These are phyloP conservation scores for Peronospora destructor DNA, from an alignment of 352 stramenopile genomes.

Conservation along the genomic window DNA sequence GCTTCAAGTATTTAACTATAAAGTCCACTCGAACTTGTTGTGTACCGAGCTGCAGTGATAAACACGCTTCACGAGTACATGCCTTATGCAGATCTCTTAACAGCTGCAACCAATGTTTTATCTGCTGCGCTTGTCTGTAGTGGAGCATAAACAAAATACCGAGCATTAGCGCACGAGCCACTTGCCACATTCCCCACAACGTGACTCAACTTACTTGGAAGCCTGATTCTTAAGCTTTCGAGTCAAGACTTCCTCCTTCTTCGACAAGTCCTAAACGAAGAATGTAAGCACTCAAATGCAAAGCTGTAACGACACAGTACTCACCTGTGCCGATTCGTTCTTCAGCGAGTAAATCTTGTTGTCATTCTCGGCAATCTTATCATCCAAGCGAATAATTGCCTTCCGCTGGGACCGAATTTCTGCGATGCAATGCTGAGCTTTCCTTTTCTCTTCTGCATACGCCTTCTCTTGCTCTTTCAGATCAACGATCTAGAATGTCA, in stretches of 20 bases:
- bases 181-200: neutral
- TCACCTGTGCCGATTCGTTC: conserved; percentile 63
- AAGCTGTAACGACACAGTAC: conserved; percentile 1
- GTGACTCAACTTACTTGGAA: conserved; percentile 36
- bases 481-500: conserved; percentile 35
- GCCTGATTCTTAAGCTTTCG: conserved; percentile 68
- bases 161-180: conserved; percentile 5
- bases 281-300: conserved; percentile 1
- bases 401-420: conserved; percentile 69
- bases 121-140: conserved; percentile 56
- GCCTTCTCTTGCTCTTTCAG: conserved; percentile 60
- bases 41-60: conserved; percentile 48
- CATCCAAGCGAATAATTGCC: conserved; percentile 58
- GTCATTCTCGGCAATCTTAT: conserved; percentile 63
- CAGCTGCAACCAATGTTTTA: conserved; percentile 51
- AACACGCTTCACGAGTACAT: conserved; percentile 46
- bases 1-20: conserved; percentile 51
- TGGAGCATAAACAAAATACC: neutral
- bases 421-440: conserved; percentile 49
- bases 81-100: conserved; percentile 42
- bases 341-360: conserved; percentile 66
- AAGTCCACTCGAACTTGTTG: conserved; percentile 69
- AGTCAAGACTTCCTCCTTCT: conserved; percentile 67
- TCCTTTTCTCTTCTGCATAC: conserved; percentile 52
- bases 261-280: conserved; percentile 51